phyloP scores from a whole-genome alignment of 2,329 filamentous ascomycete species.

The Calonectria pteridis region DNA sequence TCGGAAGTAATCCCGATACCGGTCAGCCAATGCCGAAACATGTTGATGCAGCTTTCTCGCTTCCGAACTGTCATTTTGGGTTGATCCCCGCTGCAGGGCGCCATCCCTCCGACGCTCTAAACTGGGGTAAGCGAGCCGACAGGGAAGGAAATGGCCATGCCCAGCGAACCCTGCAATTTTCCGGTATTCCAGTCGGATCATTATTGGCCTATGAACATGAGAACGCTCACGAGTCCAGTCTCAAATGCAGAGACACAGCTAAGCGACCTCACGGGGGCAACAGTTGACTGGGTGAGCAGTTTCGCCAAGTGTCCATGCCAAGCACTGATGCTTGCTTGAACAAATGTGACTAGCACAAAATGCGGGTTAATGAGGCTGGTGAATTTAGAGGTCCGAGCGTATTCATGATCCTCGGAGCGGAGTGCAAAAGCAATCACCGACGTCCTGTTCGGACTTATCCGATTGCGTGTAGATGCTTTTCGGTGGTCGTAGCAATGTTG shows the following conservation, averaged over 20 bases:
- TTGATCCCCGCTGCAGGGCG: not conserved
- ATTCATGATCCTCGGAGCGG: not conserved
- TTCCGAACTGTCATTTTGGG: not conserved
- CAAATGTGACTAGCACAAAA: not conserved
- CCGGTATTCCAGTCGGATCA: not conserved
- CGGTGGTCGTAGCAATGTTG: not conserved
- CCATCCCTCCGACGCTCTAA: not conserved
- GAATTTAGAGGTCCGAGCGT: not conserved
- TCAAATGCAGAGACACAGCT: not conserved
- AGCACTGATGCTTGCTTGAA: not conserved
- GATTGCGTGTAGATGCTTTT: not conserved
- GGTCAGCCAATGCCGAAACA: not conserved
- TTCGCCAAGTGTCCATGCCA: not conserved
- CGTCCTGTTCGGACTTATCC: not conserved
- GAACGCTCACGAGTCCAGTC: not conserved
- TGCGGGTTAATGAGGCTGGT: not conserved
- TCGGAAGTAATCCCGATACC: not conserved
- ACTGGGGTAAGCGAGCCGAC: not conserved
- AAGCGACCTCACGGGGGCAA: not conserved
- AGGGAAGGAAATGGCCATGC: not conserved
- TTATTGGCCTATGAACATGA: not conserved
- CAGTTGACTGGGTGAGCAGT: not conserved
- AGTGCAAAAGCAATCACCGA: not conserved
- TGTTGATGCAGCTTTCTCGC: not conserved
- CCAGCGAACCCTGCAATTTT: not conserved